Percentiles rank a stretch among this genome's conserved stretches.
These are phyloP conservation scores for Tulasnella sp. DNA, from an alignment of 768 basidiomycete species.

Conservation along the genomic window DNA sequence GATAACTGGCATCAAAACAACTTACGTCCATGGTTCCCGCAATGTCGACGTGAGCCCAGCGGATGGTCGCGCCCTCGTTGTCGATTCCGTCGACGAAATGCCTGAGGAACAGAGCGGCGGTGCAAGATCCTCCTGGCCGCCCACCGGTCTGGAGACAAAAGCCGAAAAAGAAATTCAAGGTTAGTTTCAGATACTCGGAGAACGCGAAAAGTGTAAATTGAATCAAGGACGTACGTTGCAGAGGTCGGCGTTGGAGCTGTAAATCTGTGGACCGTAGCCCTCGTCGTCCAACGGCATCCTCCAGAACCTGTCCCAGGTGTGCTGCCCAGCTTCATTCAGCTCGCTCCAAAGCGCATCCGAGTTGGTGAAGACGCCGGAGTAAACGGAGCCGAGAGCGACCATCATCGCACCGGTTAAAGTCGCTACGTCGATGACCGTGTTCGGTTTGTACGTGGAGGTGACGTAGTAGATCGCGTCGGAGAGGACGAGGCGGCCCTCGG, in stretches of 20 bases:
- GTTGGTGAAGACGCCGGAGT: conserved; percentile 62
- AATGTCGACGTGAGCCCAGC: conserved; percentile 88
- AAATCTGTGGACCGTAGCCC: conserved; percentile 71
- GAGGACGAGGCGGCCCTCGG: conserved; percentile 73
- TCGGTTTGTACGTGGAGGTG: conserved; percentile 69
- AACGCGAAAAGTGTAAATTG: background rate
- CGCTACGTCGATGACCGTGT: conserved; percentile 81
- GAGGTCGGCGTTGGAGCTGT: conserved; percentile 73
- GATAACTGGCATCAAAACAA: conserved; percentile 10
- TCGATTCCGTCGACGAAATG: conserved; percentile 74
- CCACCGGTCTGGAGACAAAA: conserved; percentile 56
- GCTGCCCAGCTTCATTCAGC: conserved; percentile 63
- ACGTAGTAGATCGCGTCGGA: conserved; percentile 84
- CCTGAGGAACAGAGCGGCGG: conserved; percentile 84
- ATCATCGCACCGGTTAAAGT: conserved; percentile 80
- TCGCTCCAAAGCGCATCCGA: conserved; percentile 71
- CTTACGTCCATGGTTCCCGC: conserved; percentile 63
- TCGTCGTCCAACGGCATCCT: conserved; percentile 85
- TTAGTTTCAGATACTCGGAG: too few relatives aligned
- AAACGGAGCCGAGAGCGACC: conserved; percentile 70
- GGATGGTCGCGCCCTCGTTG: conserved; percentile 53
- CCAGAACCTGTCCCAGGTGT: conserved; percentile 82
- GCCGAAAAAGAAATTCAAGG: too few relatives aligned
- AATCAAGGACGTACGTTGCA: conserved; percentile 56
- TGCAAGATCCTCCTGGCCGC: conserved; percentile 64